These are phyloP conservation scores for Picochlorum sp. DNA, from an alignment of 139 green algal species.

Conservation along the genomic window DNA sequence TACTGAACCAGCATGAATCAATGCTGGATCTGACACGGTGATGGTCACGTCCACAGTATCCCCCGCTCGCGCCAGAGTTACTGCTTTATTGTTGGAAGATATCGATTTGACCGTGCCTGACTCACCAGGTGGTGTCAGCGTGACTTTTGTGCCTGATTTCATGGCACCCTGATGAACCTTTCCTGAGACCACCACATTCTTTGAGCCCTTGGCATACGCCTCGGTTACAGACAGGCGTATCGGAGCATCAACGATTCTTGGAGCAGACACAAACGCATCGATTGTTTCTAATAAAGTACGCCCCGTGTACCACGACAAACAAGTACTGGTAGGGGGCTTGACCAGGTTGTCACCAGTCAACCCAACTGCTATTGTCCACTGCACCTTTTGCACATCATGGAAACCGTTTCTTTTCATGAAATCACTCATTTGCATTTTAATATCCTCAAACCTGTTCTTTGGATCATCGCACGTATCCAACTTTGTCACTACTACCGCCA, in stretches of 20 bases:
- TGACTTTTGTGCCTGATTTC: constrained; percentile 43
- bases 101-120: constrained; percentile 42
- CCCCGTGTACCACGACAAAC: constrained; percentile 48
- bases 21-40: constrained; percentile 37
- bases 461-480: constrained; percentile 69
- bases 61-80: constrained; percentile 56
- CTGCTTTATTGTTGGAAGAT: constrained; percentile 17
- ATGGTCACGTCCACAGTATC: constrained; percentile 72
- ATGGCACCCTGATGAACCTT: constrained; percentile 78
- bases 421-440: constrained; percentile 57
- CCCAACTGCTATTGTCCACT: constrained; percentile 79
- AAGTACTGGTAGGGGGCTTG: constrained; percentile 21
- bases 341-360: constrained; percentile 76
- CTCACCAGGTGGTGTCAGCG: constrained; percentile 55
- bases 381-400: constrained; percentile 34
- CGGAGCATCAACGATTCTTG: constrained; percentile 36
- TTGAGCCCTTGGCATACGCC: constrained; percentile 22
- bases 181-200: constrained; percentile 52
- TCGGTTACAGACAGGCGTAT: constrained; percentile 67
- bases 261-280: constrained; percentile 52
- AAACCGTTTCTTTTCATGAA: constrained; percentile 82
- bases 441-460: constrained; percentile 66
- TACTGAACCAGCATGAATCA: constrained; percentile 16
- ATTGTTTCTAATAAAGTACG: constrained; percentile 63
- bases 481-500: constrained; percentile 86